Conservation (phyloP, 768 basidiomycete species). For the Boletus patriciae region DNA sequence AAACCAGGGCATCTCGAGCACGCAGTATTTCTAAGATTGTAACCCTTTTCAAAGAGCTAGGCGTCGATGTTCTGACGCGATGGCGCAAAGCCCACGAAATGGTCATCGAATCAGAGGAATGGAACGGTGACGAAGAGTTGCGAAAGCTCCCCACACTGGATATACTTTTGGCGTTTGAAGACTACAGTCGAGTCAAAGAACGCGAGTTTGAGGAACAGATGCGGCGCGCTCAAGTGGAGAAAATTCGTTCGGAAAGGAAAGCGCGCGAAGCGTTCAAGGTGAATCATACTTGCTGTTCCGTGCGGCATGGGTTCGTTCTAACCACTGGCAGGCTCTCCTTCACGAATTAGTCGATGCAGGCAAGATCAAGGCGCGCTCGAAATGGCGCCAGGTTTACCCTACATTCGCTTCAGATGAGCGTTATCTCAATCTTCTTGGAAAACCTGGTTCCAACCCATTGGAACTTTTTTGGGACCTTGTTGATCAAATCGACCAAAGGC, state of each 20-base stretch:
- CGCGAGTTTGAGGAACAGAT: conserved; percentile 89
- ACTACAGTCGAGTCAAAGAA: conserved; percentile 87
- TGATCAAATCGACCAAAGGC: conserved; percentile 81
- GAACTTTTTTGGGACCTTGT: conserved; percentile 96
- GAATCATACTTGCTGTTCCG: neutral
- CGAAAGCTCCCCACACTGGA: conserved; percentile 86
- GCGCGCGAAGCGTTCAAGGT: conserved; percentile 91
- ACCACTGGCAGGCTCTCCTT: conserved; percentile 57
- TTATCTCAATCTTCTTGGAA: conserved; percentile 88
- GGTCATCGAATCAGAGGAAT: conserved; percentile 75
- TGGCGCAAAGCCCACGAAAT: conserved; percentile 85
- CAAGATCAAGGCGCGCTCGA: conserved; percentile 74
- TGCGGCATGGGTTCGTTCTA: neutral
- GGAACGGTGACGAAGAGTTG: conserved; percentile 73
- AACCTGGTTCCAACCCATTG: conserved; percentile 90
- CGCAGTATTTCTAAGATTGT: conserved; percentile 85
- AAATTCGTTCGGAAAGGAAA: conserved; percentile 81
- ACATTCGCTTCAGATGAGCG: conserved; percentile 72
- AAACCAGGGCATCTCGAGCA: conserved; percentile 70
- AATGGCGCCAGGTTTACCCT: conserved; percentile 91
- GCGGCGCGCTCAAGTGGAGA: conserved; percentile 76
- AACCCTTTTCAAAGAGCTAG: conserved; percentile 78
- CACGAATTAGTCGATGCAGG: conserved; percentile 63
- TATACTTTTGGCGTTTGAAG: conserved; percentile 90
- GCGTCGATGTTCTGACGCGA: conserved; percentile 90